These are phyloP conservation scores for Decorospora gaudefroyi DNA, from an alignment of 2,329 filamentous ascomycete species.

Conservation along the genomic window DNA sequence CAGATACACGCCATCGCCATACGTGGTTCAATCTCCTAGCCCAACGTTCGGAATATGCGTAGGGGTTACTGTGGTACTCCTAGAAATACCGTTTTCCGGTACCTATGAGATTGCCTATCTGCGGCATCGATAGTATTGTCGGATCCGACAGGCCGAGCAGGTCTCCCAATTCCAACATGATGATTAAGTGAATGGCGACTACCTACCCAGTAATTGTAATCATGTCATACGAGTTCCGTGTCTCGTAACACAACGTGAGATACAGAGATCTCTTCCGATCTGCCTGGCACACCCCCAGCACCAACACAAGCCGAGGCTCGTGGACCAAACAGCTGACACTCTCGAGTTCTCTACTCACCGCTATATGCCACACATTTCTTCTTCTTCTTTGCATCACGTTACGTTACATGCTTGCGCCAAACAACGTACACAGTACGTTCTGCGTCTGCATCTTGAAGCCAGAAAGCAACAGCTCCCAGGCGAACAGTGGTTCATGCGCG, in stretches of 20 bases:
- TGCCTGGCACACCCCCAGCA: too few species aligned
- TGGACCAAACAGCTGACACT: too few species aligned
- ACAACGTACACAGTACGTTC: neutral
- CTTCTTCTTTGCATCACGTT: neutral
- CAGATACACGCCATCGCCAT: neutral
- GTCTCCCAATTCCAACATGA: too few species aligned
- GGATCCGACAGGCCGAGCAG: too few species aligned
- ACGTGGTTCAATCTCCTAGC: conserved; percentile 7
- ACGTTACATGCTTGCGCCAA: neutral
- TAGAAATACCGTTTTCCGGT: too few species aligned
- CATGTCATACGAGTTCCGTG: neutral
- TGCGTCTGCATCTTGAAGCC: neutral
- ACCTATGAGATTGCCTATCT: too few species aligned
- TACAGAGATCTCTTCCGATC: conserved; percentile 2
- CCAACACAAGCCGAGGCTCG: neutral
- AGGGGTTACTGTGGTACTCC: too few species aligned
- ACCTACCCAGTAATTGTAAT: too few species aligned
- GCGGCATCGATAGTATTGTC: too few species aligned
- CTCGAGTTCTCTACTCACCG: conserved; percentile 1
- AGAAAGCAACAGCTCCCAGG: conserved; percentile 2
- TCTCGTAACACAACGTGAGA: conserved; percentile 1
- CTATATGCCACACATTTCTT: conserved; percentile 5
- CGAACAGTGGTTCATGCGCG: conserved; percentile 21
- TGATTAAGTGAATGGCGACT: too few species aligned
- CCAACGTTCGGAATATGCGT: too few species aligned